These are phyloP conservation scores for Cladophialophora yegresii DNA, from an alignment of 2,329 filamentous ascomycete genomes.

Conservation along the genomic window DNA sequence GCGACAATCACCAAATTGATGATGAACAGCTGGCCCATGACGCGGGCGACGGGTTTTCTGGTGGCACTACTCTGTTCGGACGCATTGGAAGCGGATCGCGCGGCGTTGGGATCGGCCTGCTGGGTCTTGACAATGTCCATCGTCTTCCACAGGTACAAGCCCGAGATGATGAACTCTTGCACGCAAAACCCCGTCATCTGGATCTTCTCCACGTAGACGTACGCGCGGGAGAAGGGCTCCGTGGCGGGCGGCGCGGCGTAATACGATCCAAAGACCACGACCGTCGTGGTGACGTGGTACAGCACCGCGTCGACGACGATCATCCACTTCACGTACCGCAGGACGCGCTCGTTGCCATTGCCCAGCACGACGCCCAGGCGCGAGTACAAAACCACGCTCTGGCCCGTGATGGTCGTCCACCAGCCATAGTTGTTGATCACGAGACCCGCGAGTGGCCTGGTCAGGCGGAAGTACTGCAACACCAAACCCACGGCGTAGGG, in stretches of 20 bases:
- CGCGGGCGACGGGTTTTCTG: slow-evolving; percentile 45
- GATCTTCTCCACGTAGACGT: slow-evolving; percentile 55
- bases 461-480: slow-evolving; percentile 48
- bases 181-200: slow-evolving; percentile 59
- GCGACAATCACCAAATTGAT: slow-evolving; percentile 53
- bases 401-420: slow-evolving; percentile 52
- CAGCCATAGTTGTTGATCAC: slow-evolving; percentile 48
- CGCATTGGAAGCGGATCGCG: not conserved
- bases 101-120: no score
- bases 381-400: slow-evolving; percentile 55
- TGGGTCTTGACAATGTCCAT: slow-evolving; percentile 51
- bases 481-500: slow-evolving; percentile 51
- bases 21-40: slow-evolving; percentile 52
- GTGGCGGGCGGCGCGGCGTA: slow-evolving; percentile 36
- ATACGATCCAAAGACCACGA: slow-evolving; percentile 47
- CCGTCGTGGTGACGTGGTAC: slow-evolving; percentile 48
- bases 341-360: slow-evolving; percentile 35
- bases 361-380: slow-evolving; percentile 51
- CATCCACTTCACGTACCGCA: slow-evolving; percentile 49
- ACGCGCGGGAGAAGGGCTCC: slow-evolving; percentile 40
- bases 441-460: slow-evolving; percentile 29
- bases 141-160: slow-evolving; percentile 56
- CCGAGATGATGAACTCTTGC: slow-evolving; percentile 48
- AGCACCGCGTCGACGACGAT: slow-evolving; percentile 49
- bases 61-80: slow-evolving; percentile 39